These are phyloP conservation scores for Calonectria hawksworthii DNA, from an alignment of 2,329 filamentous ascomycete species.

Conservation along the genomic window DNA sequence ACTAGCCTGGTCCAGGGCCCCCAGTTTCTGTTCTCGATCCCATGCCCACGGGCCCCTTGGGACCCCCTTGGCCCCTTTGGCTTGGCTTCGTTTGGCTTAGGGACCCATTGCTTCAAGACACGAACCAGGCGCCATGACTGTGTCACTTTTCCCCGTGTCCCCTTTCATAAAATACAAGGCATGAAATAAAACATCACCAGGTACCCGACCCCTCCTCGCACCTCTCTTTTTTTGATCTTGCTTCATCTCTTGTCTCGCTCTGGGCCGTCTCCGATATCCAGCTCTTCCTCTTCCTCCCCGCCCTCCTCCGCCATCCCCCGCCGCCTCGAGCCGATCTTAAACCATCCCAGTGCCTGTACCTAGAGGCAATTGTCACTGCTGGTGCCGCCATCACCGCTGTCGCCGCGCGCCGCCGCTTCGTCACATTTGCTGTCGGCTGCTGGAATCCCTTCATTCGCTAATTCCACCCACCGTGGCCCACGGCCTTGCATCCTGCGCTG, in stretches of 20 bases:
- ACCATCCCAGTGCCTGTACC: background rate
- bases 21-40: constrained; percentile 41
- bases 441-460: constrained; percentile 47
- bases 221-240: constrained; percentile 25
- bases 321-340: constrained; percentile 10
- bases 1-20: constrained; percentile 35
- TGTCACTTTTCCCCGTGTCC: constrained; percentile 49
- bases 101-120: constrained; percentile 50
- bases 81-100: constrained; percentile 41
- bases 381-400: constrained; percentile 32
- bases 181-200: constrained; percentile 49
- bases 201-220: constrained; percentile 46
- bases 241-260: constrained; percentile 31
- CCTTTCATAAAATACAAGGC: constrained; percentile 49
- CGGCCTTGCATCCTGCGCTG: constrained; percentile 45
- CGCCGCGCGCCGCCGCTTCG: constrained; percentile 39
- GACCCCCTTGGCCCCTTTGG: constrained; percentile 45
- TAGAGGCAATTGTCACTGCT: constrained; percentile 9
- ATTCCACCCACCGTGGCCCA: constrained; percentile 42
- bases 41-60: constrained; percentile 33
- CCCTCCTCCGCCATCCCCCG: background rate
- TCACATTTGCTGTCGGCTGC: constrained; percentile 47
- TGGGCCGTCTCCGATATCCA: constrained; percentile 17
- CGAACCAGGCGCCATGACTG: constrained; percentile 47
- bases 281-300: constrained; percentile 22